Evolutionary conservation across 1,284 basidiomycete genomes (phyloP), one percentile per base, ranked within the genome.

Genomic region (Calocybe gambosa): DNA sequence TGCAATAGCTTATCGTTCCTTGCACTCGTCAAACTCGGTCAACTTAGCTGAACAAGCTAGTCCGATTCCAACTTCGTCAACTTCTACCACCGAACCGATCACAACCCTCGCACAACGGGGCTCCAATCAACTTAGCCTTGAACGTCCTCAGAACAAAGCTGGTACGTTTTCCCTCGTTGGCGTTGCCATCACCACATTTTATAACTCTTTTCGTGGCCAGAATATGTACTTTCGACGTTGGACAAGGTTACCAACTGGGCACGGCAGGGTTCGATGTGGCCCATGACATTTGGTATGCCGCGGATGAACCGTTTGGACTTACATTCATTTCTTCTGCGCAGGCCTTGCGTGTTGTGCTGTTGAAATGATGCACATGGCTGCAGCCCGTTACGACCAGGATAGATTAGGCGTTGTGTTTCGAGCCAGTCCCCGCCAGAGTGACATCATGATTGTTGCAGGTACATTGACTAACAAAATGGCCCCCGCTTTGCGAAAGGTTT

Each of bases 381-480:
- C 95, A 35, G 93, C 96, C 12, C 84, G 96, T 52, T 99, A 99
- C 68, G 96, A 99, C 68, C 96, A 99, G 69, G 96, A 99, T 69
- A 83, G 96, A 58, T 75, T 99, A 35, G 96, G 96, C 60, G 85
- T 99, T 53, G 89, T 99, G 35, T 99, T 99, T 78, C 92, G 96
- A 75, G 96, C 95, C 8, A 93, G 88, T 69, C 96, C 96, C 43
- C 87, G 96, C 56, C 93, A 98, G 74, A 91, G 88, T 50, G 95
- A 99, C 64, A 90, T 99, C 62, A 99, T 99, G 96, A 99, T 99
- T 62, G 96, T 99, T 45, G 95, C 96, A 38, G 96, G 96, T 25
- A 99, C 96, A 0, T 71, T 99, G 58, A 99, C 96, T 56, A 99
- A 99, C 77, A 99, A 99, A 76, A 99, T 99, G 96, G 96, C 94